Base-by-base conservation (phyloP, 805 yeast genomes). In the Yarrowia osloensis region DNA sequence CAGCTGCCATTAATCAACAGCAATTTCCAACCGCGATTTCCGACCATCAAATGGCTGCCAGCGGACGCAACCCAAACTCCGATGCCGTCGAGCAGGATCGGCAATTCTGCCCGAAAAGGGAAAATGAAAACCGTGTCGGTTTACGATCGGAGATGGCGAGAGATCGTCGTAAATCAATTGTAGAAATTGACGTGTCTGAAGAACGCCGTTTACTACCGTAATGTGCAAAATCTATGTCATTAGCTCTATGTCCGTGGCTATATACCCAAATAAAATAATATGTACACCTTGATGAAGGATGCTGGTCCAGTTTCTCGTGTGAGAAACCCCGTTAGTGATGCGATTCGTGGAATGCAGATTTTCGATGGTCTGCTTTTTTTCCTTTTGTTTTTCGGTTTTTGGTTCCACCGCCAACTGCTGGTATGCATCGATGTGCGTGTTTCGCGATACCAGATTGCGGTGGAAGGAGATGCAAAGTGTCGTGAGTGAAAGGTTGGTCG, bases 211-310 rank as follows among this genome's bases (percentile, higher is more conserved):
- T n/a, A n/a, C n/a, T n/a, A n/a, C n/a, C n/a, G n/a, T n/a, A n/a
- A n/a, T n/a, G n/a, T n/a, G n/a, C n/a, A n/a, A 44, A 24, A 44
- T 44, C 44, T 19, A 40, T 40, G 4, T 26, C 50, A 47, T 47
- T 47, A 47, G 22, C 28, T 47, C 52, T 47, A 47, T 47, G 52
- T 47, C 52, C 52, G 50, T 47, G 52, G 33, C n/a, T 24, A 13
- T 24, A 26, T 26, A 47, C 52, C 52, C 52, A 47, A 47, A 47
- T 47, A 47, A 47, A 42, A 37, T 28, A 47, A 49, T 50, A 50
- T 50, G 57, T 50, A 50, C 57, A 33, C 57, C 57, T 50, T 50
- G 57, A 50, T 33, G 57, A 50, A 50, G 57, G 57, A n/a, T 49
- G 52, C 31, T 26, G 52, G 31, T 26, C 21, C 22, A 13, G 6